Conservation (phyloP, 352 stramenopile genomes). For the Phytophthora sojae region DNA sequence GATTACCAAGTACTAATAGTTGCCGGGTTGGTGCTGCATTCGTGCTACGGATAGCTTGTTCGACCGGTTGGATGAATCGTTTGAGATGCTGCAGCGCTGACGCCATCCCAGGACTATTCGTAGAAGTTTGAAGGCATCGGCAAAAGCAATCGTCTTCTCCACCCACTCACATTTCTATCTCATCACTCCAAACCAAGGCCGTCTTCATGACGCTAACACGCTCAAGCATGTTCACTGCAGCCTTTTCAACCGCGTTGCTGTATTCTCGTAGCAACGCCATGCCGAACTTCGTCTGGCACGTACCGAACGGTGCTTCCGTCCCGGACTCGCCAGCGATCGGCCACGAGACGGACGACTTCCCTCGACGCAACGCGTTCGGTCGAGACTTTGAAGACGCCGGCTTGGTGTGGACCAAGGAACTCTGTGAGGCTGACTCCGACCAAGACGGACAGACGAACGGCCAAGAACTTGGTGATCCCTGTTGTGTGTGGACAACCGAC, state of each 20-base stretch:
- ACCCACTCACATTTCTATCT: neutral
- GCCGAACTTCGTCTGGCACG: conserved; percentile 10
- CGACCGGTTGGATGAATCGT: neutral
- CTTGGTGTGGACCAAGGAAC: conserved; percentile 31
- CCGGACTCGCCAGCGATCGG: conserved; percentile 22
- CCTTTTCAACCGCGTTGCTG: neutral
- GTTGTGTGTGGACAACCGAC: conserved; percentile 56
- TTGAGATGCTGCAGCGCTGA: neutral
- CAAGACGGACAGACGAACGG: conserved; percentile 79
- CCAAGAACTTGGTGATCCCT: conserved; percentile 77
- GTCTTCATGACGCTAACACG: neutral
- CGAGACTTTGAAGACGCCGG: conserved; percentile 37
- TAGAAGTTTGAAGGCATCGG: neutral
- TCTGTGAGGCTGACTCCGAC: conserved; percentile 70
- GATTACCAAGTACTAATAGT: neutral
- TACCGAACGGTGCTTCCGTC: conserved; percentile 28
- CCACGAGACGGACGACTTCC: conserved; percentile 19
- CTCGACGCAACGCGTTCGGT: conserved; percentile 40
- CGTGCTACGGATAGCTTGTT: too few relatives aligned
- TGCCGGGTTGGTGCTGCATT: too few relatives aligned
- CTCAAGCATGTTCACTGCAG: neutral
- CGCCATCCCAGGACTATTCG: neutral
- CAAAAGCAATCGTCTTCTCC: neutral
- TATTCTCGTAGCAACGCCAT: neutral
- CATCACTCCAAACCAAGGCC: neutral